These are phyloP conservation scores for Trapa bicornis DNA, from an alignment of 345 rosid genomes.

Conservation along the genomic window DNA sequence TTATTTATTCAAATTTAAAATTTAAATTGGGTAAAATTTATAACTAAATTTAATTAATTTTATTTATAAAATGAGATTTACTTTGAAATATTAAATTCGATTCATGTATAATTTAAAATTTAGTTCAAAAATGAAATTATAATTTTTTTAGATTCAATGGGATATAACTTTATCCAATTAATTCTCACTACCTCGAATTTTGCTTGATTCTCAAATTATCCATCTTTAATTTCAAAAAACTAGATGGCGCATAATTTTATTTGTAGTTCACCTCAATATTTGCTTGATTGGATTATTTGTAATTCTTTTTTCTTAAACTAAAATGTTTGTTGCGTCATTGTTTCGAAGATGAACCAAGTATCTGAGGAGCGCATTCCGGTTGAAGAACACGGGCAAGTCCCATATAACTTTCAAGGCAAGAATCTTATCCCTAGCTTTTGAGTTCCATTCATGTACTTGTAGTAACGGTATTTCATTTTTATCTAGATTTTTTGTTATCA, in stretches of 20 bases:
- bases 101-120: no score
- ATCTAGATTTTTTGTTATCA: no score
- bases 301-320: background rate
- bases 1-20: no score
- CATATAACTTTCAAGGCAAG: constrained; percentile 85
- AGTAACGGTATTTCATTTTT: background rate
- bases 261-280: background rate
- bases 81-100: no score
- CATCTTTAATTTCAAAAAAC: background rate
- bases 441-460: background rate
- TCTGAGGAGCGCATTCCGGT: constrained; percentile 70
- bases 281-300: background rate
- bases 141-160: no score
- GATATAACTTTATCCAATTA: no score
- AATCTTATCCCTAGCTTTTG: background rate
- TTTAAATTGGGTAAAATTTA: no score
- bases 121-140: no score
- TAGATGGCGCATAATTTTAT: background rate
- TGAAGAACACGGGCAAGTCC: constrained; percentile 77
- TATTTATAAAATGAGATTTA: no score
- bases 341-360: constrained; percentile 81
- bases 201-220: background rate
- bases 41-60: no score
- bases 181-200: no score
- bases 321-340: no score